Evolutionary conservation across 1,284 basidiomycete species (phyloP).

Genomic region (Austroboletus novae-zelandiae): DNA sequence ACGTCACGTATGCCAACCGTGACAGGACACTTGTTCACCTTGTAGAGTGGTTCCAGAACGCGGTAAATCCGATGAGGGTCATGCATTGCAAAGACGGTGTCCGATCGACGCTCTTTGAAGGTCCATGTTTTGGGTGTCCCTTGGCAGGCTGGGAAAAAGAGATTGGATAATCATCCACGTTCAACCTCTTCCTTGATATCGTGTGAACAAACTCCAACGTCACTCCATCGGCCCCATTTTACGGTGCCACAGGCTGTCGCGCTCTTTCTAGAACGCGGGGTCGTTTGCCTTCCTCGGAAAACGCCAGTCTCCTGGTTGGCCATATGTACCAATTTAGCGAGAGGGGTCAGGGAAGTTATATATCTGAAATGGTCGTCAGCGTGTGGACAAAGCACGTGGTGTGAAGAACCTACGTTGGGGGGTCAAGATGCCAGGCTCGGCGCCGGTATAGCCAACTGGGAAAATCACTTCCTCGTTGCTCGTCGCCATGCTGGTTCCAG

Average conservation of each 20-base stretch:
- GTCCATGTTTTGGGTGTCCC: slow-evolving; percentile 19
- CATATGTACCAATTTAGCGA: too few relatives aligned
- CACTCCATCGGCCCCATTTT: too few relatives aligned
- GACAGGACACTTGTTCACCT: slow-evolving; percentile 23
- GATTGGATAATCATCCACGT: too few relatives aligned
- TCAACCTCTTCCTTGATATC: too few relatives aligned
- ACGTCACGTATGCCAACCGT: slow-evolving; percentile 12
- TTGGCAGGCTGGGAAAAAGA: too few relatives aligned
- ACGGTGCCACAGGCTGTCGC: too few relatives aligned
- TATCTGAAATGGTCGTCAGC: slow-evolving; percentile 19
- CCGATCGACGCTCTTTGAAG: slow-evolving; percentile 16
- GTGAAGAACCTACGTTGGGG: slow-evolving; percentile 36
- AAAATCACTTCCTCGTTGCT: slow-evolving; percentile 51
- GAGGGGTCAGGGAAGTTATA: slow-evolving; percentile 35
- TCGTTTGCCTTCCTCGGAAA: too few relatives aligned
- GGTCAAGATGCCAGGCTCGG: slow-evolving; percentile 57
- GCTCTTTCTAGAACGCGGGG: too few relatives aligned
- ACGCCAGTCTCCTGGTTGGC: too few relatives aligned
- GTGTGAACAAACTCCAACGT: too few relatives aligned
- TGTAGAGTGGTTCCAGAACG: slow-evolving; percentile 19
- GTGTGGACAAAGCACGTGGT: neutral
- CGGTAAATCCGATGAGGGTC: slow-evolving; percentile 19
- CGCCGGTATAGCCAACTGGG: slow-evolving; percentile 63
- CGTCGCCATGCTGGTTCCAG: slow-evolving; percentile 43
- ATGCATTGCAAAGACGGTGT: slow-evolving; percentile 25